These are phyloP conservation scores for Triticum timopheevii DNA, from an alignment of 176 grass and related monocot genomes.

Conservation along the genomic window DNA sequence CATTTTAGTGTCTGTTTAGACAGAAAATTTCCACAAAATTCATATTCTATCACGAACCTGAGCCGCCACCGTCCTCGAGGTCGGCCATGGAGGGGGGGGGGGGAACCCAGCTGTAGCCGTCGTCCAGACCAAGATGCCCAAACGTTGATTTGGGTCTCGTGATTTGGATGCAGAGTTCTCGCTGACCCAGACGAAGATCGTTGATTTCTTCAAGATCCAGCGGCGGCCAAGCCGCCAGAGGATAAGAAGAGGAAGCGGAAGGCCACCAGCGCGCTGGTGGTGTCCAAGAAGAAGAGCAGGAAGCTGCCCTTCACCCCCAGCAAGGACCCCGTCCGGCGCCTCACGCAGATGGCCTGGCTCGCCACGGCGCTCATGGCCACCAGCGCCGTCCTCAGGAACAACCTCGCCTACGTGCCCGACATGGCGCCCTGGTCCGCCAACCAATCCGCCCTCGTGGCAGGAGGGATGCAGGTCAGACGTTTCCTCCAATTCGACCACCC, in stretches of 20 bases:
- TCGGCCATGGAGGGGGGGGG: too few species aligned
- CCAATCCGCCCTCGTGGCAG: constrained; percentile 50
- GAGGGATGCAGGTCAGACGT: constrained; percentile 71
- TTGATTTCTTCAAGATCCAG: constrained; percentile 96
- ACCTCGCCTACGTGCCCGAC: neutral
- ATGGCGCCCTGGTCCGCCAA: constrained; percentile 77
- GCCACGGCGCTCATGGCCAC: constrained; percentile 19
- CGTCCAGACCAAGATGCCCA: constrained; percentile 47
- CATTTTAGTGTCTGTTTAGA: too few species aligned
- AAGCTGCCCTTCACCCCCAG: constrained; percentile 21
- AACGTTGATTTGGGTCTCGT: constrained; percentile 33
- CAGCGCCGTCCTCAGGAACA: constrained; percentile 70
- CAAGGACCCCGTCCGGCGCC: constrained; percentile 50
- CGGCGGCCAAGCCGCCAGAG: constrained; percentile 2
- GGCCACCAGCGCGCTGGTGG: too few species aligned
- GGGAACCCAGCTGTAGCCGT: neutral
- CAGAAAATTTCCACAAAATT: too few species aligned
- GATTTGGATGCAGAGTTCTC: constrained; percentile 50
- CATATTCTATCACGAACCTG: too few species aligned
- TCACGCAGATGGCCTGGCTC: neutral
- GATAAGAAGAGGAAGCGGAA: constrained; percentile 14
- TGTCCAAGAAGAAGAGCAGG: too few species aligned
- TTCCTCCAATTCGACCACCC: neutral
- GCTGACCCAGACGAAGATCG: constrained; percentile 81
- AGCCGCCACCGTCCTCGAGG: too few species aligned